Evolutionary conservation across 208 protist genomes (phyloP), one percentile per base, ranked within the genome.

Genomic region (Leishmania amazonensis): DNA sequence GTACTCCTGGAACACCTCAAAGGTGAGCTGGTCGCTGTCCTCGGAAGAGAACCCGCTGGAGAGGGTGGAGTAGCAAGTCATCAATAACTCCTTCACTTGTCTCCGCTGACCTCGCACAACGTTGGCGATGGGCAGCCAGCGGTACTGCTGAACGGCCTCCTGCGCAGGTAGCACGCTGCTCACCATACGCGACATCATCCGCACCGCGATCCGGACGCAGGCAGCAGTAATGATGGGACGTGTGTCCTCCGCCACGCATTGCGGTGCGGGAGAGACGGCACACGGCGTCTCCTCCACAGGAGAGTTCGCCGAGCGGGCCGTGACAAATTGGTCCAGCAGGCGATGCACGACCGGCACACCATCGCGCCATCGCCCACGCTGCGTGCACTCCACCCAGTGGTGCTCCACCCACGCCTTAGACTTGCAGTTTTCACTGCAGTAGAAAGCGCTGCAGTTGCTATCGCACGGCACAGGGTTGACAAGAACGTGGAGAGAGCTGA

Each of bases 331-430:
- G 31, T 85, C 74, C 42, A 93, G 83, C 35, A 85, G 83, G 1
- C 68, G 58, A 72, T 88, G 79, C 71, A 91, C 75, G 9, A 58
- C 45, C 21, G 65, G 53, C 47, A 91, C 72, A 17, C 86, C 91
- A 24, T 89, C 85, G 53, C 85, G 62, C 93, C 94, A 97, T n/a
- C 90, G 85, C 13, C 94, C 94, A 8, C 75, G 75, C 38, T 77
- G 81, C 49, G 78, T 57, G 84, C 94, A 97, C 79, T 96, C 91
- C 38, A 96, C 83, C 87, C 89, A 96, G 85, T 97, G 94, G 80
- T 93, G 87, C 74, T 85, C 82, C 65, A 88, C 85, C 90, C 91
- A 96, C 42, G 90, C 90, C 81, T 92, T 91, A 11, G 83, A 70
- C 71, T 90, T 88, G 80, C 94, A 97, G 57, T 72, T 72, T 47